Evolutionary conservation across 306 rosid genomes (phyloP), one percentile per base, ranked within the genome.

Genomic region (Acacia confusa): DNA sequence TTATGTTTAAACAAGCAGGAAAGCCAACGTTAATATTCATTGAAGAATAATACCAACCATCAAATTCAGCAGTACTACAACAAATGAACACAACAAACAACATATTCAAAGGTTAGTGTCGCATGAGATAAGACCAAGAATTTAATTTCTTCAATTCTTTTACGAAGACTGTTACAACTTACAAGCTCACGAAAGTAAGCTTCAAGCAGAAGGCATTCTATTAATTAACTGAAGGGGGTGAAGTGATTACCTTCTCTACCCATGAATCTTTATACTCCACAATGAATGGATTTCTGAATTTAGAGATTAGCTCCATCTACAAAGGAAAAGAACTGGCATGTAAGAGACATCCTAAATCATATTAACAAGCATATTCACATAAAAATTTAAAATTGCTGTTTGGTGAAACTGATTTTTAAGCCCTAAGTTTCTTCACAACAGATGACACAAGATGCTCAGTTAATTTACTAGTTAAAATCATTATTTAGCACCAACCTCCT

Each of bases 221-320:
- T 41, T 52, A 82, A 70, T 44, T 61, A 76, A 72, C 72, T 38
- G 15, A 36, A 76, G 34, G 65, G 72, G 72, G 57, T 38, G 44
- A 78, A 81, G 40, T 28, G 71, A 78, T 36, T 88, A 93, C 99
- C 98, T 93, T 96, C 86, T 96, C 99, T 20, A 96, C 99, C 99
- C 99, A 96, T 41, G 99, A 96, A 91, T 96, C 99, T 84, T 96
- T 96, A 87, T 96, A 96, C 88, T 96, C 99, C 87, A 96, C 99
- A 71, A 96, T 93, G 86, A 92, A 96, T 72, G 97, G 99, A 83
- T 93, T 96, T 60, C 91, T 83, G 14, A 96, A 78, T 84, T 88
- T 93, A 57, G 98, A 94, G 81, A 96, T 92, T 53, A 96, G 98
- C 83, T 96, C 99, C 99, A 96, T 96, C 99, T 96, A 57, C 77